These are phyloP conservation scores for Fusarium equiseti DNA, from an alignment of 2,329 filamentous ascomycete species.

Conservation along the genomic window DNA sequence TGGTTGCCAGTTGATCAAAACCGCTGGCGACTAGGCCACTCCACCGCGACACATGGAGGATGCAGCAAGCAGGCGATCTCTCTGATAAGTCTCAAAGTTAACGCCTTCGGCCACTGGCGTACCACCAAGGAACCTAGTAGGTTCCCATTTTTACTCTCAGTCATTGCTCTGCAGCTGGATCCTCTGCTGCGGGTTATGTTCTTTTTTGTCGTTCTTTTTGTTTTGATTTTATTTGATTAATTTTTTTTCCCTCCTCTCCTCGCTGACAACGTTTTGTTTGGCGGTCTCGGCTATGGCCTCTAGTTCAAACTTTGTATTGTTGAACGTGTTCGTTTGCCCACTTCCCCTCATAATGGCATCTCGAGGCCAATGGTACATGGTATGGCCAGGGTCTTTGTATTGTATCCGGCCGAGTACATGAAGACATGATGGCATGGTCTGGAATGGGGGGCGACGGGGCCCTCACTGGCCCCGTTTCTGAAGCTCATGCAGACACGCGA, in stretches of 20 bases:
- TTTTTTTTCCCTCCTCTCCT: background rate
- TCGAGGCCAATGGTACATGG: constrained; percentile 15
- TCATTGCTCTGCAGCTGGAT: constrained; percentile 26
- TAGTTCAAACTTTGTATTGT: constrained; percentile 23
- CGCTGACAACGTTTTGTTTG: constrained; percentile 7
- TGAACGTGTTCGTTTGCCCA: constrained; percentile 3
- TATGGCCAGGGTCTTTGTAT: constrained; percentile 28
- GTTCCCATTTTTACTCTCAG: constrained; percentile 33
- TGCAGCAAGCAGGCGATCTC: constrained; percentile 64
- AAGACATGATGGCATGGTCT: constrained; percentile 37
- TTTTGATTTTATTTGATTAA: constrained; percentile 2
- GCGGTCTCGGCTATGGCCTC: constrained; percentile 4
- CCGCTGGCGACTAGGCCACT: constrained; percentile 71
- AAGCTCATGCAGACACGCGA: constrained; percentile 47
- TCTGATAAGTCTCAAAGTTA: constrained; percentile 54
- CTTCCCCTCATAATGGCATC: constrained; percentile 13
- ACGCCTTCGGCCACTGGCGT: constrained; percentile 47
- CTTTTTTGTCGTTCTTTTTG: constrained; percentile 2
- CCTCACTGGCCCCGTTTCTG: constrained; percentile 37
- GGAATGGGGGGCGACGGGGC: constrained; percentile 37
- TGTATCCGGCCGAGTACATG: constrained; percentile 30
- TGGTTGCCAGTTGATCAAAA: constrained; percentile 83
- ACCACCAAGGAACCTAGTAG: constrained; percentile 45
- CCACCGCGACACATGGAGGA: constrained; percentile 63
- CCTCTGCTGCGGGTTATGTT: constrained; percentile 30